Base-by-base conservation (phyloP, 129 eudicot genomes). In the Escallonia rubra region DNA sequence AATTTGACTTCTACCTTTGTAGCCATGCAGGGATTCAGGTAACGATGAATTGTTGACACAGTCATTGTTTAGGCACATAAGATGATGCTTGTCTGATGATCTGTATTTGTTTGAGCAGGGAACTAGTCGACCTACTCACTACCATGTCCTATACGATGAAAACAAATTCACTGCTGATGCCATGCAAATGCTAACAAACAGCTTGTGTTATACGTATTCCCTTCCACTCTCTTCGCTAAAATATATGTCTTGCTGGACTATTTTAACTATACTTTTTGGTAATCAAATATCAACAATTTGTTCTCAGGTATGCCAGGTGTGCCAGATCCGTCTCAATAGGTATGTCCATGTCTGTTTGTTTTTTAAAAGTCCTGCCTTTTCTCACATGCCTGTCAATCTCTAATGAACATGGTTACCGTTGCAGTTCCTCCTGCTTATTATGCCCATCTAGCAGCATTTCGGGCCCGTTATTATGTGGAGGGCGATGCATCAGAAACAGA, bases 11-110 rank as follows among this genome's bases (percentile, higher is more conserved):
- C 46, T 93, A 82, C 59, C 74, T 93, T 2, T 86, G 95, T 53
- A 89, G 96, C 60, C 98, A 93, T 76, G 86, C 96, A 42, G 98
- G 98, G 2, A 93, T 93, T 53, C 87, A 89, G 95, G 98, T 86
- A 70, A 67, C 13, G 41, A 13, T 34, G 48, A 9, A 46, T 9
- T 5, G 50, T 46, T 2, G 2, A 9, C 5, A 8, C 8, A 46
- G 50, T 46, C 10, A 1, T 46, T 46, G 10, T 46, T 46, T 46
- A 5, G 1, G 50, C 6, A 5, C 6, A 46, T 46, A 6, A 5
- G 50, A 9, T 6, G 50, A 46, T 23, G 34, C 34, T 23, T 23
- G 50, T 46, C 10, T 46, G 6, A 46, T 46, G 50, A 46, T 46
- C 10, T 46, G 50, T 46, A 46, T 46, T 6, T 46, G 10, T 46